These are phyloP conservation scores for Suillus placidus DNA, from an alignment of 768 basidiomycete species.

Conservation along the genomic window DNA sequence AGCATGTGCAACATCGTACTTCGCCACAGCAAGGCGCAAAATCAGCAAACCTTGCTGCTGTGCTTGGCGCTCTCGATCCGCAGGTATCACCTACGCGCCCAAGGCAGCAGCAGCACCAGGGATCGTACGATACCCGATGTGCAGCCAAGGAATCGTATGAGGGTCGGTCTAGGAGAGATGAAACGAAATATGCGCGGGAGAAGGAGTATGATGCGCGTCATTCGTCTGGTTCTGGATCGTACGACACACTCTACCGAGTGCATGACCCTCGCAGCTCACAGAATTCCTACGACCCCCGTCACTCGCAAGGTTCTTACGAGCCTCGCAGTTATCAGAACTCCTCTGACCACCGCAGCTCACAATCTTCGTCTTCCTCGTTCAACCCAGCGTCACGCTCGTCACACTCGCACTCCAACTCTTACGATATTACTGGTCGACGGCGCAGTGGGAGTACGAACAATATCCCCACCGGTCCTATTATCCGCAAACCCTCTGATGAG, in stretches of 20 bases:
- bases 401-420: neutral
- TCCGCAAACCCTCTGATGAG: slow-evolving; percentile 40
- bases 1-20: slow-evolving; percentile 10
- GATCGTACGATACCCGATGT: slow-evolving; percentile 22
- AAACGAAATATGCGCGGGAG: slow-evolving; percentile 6
- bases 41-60: slow-evolving; percentile 10
- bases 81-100: slow-evolving; percentile 25
- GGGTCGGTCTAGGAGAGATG: neutral
- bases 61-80: slow-evolving; percentile 26
- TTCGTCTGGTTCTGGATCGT: slow-evolving; percentile 12
- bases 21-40: slow-evolving; percentile 13
- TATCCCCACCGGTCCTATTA: slow-evolving; percentile 21
- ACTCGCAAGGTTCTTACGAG: neutral
- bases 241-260: slow-evolving; percentile 14
- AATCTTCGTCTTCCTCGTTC: neutral
- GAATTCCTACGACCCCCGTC: neutral
- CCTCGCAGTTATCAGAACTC: neutral
- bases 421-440: slow-evolving; percentile 21
- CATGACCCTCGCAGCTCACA: neutral
- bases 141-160: slow-evolving; percentile 1
- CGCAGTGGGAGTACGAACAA: slow-evolving; percentile 31
- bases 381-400: neutral
- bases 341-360: neutral
- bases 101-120: slow-evolving; percentile 30
- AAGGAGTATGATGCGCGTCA: slow-evolving; percentile 8